Base-by-base conservation (phyloP, 2,329 filamentous ascomycete species). In the Penicillium italicum region DNA sequence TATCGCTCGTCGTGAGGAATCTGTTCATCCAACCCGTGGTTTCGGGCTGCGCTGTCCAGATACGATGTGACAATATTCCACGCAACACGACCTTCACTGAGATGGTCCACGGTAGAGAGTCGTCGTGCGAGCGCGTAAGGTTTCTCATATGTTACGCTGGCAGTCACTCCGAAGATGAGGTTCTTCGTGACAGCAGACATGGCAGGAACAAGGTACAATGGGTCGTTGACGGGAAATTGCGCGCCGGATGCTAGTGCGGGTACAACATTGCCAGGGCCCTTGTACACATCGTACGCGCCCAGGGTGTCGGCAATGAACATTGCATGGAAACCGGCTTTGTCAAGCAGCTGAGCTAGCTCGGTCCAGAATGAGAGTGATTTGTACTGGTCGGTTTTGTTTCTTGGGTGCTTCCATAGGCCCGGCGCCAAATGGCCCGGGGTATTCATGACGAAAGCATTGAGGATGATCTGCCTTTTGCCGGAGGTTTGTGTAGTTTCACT, bases 101-200 rank as follows among this genome's bases (percentile, higher is more conserved):
- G 65, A 53, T 82, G 79, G 53, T 82, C 79, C 5, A 82, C 65
- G 0, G 77, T 80, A 1, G 80, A 79, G 50, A 82, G 79, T 6
- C 78, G 76, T 0, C 79, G 74, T 0, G 80, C 80, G 11, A 81
- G 72, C 34, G 80, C 77, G 44, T 80, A 81, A 2, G 80, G 78
- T 52, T 78, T 73, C 28, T 82, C 79, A 42, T 80, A 81, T 0
- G 79, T 82, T 0, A 78, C 79, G 0, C 77, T 79, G 0, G 79
- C 79, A 0, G 80, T 82, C 3, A 79, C 76, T 0, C 77, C 79
- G 1, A 82, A 76, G 0, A 76, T 72, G 50, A 80, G 62, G 22
- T 71, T 72, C 55, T 75, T 71, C 1, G 77, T 77, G 2, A 72
- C 74, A 1, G 77, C 69, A 6, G 76, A 74, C 72, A 79, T 72